Conservation (phyloP, 192 early-diverging fungal species). For the Gonapodya sp. region DNA sequence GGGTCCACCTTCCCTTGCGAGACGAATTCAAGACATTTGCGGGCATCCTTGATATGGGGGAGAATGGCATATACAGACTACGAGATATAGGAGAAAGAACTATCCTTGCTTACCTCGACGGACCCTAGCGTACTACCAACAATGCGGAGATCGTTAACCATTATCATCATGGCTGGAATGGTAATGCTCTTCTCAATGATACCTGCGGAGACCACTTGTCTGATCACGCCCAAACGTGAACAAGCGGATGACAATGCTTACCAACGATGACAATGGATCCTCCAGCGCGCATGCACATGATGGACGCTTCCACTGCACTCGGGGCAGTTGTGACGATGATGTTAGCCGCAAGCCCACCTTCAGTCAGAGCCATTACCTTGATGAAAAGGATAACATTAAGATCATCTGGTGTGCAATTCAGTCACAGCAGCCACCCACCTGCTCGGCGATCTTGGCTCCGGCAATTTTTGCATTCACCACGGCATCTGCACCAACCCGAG, state of each 20-base stretch:
- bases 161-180: neutral
- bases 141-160: neutral
- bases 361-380: neutral
- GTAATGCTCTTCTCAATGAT: neutral
- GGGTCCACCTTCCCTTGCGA: neutral
- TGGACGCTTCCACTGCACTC: neutral
- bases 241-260: neutral
- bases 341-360: neutral
- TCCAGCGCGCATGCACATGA: neutral
- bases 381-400: no score
- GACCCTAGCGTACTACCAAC: neutral
- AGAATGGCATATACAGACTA: neutral
- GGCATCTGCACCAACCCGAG: neutral
- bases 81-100: no score
- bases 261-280: neutral
- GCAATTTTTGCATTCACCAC: neutral
- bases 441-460: neutral
- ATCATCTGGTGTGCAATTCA: no score
- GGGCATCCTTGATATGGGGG: neutral
- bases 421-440: no score
- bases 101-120: neutral
- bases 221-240: neutral
- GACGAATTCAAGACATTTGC: neutral
- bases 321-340: slow-evolving; percentile 6
- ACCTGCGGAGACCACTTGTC: neutral